Conservation (phyloP, 2,329 filamentous ascomycete species). For the Diaporthe sp. region DNA sequence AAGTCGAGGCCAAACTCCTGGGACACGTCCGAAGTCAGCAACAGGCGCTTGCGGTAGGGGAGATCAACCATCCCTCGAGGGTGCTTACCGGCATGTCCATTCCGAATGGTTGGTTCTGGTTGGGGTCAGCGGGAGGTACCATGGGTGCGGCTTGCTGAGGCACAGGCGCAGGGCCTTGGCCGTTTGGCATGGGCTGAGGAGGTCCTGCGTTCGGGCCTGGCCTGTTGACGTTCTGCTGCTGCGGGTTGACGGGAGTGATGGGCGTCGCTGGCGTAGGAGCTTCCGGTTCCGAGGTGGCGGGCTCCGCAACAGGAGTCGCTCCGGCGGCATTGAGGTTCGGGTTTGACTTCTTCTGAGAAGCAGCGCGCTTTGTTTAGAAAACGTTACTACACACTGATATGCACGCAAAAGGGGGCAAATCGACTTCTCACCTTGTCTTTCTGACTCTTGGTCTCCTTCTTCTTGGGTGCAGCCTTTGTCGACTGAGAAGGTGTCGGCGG, state of each 20-base stretch:
- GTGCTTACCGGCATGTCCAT: slow-evolving; percentile 66
- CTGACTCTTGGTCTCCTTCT: slow-evolving; percentile 77
- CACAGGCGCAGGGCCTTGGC: slow-evolving; percentile 60
- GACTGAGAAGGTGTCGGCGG: slow-evolving; percentile 83
- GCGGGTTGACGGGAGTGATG: slow-evolving; percentile 70
- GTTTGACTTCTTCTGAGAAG: slow-evolving; percentile 74
- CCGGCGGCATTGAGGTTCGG: slow-evolving; percentile 64
- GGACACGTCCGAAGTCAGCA: slow-evolving; percentile 43
- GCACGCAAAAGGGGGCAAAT: slow-evolving; percentile 39
- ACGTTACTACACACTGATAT: slow-evolving; percentile 35
- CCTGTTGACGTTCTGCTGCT: slow-evolving; percentile 60
- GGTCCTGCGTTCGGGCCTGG: slow-evolving; percentile 59
- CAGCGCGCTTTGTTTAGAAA: slow-evolving; percentile 55
- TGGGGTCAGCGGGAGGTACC: slow-evolving; percentile 62
- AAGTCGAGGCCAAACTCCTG: slow-evolving; percentile 68
- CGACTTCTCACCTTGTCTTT: slow-evolving; percentile 75
- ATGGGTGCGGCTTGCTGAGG: slow-evolving; percentile 60
- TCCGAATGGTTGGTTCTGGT: slow-evolving; percentile 59
- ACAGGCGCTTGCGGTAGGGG: slow-evolving; percentile 10
- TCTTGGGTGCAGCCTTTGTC: slow-evolving; percentile 82
- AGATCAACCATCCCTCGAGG: neutral
- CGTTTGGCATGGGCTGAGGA: slow-evolving; percentile 56
- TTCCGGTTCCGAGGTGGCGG: slow-evolving; percentile 66
- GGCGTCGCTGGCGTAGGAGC: slow-evolving; percentile 74
- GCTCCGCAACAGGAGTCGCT: slow-evolving; percentile 71